Base-by-base conservation (phyloP, 306 rosid genomes). In the Corylus americana region DNA sequence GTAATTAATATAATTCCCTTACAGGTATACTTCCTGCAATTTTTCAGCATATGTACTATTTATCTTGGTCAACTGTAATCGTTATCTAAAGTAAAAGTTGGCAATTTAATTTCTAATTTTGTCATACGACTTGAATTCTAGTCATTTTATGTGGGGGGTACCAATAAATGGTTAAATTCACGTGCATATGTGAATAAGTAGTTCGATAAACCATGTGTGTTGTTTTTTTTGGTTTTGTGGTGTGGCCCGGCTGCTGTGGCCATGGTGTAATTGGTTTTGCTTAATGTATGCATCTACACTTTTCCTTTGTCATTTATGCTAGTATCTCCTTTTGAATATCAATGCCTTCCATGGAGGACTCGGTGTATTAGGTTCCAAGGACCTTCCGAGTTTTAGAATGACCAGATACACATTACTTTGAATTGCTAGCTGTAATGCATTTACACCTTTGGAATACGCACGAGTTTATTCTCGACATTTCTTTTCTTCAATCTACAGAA, bases 1-100 rank as follows among this genome's bases (percentile, higher is more conserved):
- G 99, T 95, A 49, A 84, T 95, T 79, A 95, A 95, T 73, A 84
- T 95, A 81, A 88, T 95, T 82, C 98, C 98, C 25, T 83, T 93
- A 68, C 98, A 95, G 98, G 98, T 91, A 81, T 44, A n/a, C 55
- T 25, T 45, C 25, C 70, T 71, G 59, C 45, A 53, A 16, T 62
- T 77, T 80, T 39, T 49, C 5, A 37, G 44, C 12, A 69, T 18
- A 45, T 57, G 55, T 11, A 42, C 67, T 9, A 8, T 68, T 68
- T 18, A 42, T 68, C 72, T 68, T 68, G 48, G 8, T 11, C 25
- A 10, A 22, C 66, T 4, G 35, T 58, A 58, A 20, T 25, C 8
- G 35, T 4, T 35, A 11, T 25, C 66, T 25, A 29, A 59, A 59
- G 25, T 59, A 8, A 7, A 18, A 35, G 22, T 37, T 7, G 10